These are phyloP conservation scores for Fragaria vesca DNA, from an alignment of 306 rosid genomes.

Conservation along the genomic window DNA sequence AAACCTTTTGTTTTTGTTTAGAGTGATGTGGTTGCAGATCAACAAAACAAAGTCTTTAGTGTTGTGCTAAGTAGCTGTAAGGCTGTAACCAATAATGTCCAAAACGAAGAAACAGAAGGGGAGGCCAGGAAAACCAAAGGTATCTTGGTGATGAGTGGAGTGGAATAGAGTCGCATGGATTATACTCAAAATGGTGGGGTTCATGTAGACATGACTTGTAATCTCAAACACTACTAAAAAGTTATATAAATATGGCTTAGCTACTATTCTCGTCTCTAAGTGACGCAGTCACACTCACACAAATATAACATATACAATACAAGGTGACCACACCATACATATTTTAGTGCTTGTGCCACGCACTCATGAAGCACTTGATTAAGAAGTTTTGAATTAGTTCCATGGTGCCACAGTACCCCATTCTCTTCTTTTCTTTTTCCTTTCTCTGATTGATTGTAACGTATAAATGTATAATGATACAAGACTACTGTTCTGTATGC, in stretches of 20 bases:
- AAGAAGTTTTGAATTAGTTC: not conserved
- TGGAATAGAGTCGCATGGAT: not conserved
- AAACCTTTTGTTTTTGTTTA: not conserved
- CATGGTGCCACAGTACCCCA: not conserved
- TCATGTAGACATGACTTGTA: slow-evolving; percentile 3
- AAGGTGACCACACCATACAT: slow-evolving; percentile 7
- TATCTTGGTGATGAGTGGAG: not conserved
- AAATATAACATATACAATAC: not conserved
- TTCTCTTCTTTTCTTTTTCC: not conserved
- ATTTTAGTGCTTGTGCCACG: slow-evolving; percentile 19
- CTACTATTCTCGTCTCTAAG: slow-evolving; percentile 26
- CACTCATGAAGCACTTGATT: slow-evolving; percentile 18
- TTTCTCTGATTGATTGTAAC: not conserved
- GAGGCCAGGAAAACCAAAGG: not conserved
- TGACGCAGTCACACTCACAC: slow-evolving; percentile 29
- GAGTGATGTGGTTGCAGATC: not conserved
- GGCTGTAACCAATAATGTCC: not conserved
- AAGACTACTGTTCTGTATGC: not conserved
- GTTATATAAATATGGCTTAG: not conserved
- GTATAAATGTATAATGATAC: not conserved
- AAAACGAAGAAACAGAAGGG: slow-evolving; percentile 14
- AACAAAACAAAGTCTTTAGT: not conserved
- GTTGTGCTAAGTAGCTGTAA: not conserved
- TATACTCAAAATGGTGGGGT: not conserved
- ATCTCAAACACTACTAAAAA: not conserved